These are phyloP conservation scores for Hypomontagnella submonticulosa DNA, from an alignment of 495 filamentous ascomycete species.

Conservation along the genomic window DNA sequence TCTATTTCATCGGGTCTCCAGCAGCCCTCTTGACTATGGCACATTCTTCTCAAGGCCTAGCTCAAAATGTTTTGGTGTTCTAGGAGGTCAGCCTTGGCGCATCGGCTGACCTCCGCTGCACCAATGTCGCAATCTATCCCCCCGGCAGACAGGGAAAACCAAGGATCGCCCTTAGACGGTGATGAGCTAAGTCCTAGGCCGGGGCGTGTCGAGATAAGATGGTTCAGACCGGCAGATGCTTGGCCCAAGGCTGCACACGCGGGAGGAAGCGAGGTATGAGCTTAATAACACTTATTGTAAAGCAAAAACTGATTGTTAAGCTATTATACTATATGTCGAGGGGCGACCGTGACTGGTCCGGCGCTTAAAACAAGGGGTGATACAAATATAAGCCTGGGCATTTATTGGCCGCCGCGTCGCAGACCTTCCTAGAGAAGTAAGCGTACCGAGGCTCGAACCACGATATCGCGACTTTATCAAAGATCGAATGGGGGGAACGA, in stretches of 20 bases:
- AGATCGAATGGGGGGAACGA: constrained; percentile 28
- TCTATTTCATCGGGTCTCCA: constrained; percentile 12
- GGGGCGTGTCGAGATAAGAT: constrained; percentile 30
- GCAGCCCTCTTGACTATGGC: constrained; percentile 33
- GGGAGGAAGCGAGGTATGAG: constrained; percentile 6
- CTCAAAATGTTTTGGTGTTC: constrained; percentile 26
- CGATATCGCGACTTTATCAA: constrained; percentile 16
- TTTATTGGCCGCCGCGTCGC: constrained; percentile 22
- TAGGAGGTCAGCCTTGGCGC: constrained; percentile 39
- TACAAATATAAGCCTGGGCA: constrained; percentile 12
- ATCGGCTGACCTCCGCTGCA: constrained; percentile 35
- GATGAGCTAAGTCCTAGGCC: constrained; percentile 14
- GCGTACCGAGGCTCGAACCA: constrained; percentile 32
- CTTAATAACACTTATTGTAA: constrained; percentile 11
- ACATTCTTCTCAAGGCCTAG: constrained; percentile 50
- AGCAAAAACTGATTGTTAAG: constrained; percentile 3
- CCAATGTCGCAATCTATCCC: constrained; percentile 36
- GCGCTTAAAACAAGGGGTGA: constrained; percentile 23
- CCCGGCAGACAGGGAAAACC: constrained; percentile 20
- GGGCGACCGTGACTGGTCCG: constrained; percentile 12
- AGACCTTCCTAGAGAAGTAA: constrained; percentile 50
- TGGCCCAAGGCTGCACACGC: constrained; percentile 2
- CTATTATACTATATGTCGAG: constrained; percentile 6
- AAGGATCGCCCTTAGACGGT: constrained; percentile 4
- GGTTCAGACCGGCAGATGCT: constrained; percentile 34